A percentile compares a stretch with the other conserved stretches of the same genome.
phyloP scores from a whole-genome alignment of 78 protist genomes.

The Dictyostelium capitatum region DNA sequence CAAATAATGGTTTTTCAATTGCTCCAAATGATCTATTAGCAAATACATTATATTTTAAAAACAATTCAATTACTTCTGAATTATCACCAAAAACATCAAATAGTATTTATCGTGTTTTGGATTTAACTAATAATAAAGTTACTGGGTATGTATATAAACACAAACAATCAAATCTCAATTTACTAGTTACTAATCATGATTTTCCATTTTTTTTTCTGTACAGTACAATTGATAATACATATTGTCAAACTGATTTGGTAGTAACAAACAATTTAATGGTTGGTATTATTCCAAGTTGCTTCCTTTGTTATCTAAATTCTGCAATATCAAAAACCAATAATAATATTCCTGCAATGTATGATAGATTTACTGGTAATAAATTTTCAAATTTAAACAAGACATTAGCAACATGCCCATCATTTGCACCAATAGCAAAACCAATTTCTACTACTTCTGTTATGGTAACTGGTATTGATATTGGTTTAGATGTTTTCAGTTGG shows the following conservation, averaged over 20 bases:
- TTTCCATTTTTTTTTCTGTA: not conserved
- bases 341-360: no score
- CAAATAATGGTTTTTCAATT: not conserved
- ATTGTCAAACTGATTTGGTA: not conserved
- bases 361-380: not conserved
- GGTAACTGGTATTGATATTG: not conserved
- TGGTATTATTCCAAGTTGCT: not conserved
- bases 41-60: not conserved
- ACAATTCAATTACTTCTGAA: not conserved
- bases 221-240: not conserved
- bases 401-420: not conserved
- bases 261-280: not conserved
- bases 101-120: not conserved
- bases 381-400: not conserved
- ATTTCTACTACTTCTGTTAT: not conserved
- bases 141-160: not conserved
- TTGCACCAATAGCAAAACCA: conserved; percentile 5
- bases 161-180: not conserved
- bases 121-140: not conserved
- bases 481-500: not conserved
- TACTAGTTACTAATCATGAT: not conserved
- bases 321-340: no score
- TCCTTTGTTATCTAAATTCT: not conserved
- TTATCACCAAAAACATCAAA: not conserved
- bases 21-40: no score